Evolutionary conservation across 169 alveolate genomes (phyloP), one percentile per base, ranked within the genome.

Genomic region (Fabrea salina): DNA sequence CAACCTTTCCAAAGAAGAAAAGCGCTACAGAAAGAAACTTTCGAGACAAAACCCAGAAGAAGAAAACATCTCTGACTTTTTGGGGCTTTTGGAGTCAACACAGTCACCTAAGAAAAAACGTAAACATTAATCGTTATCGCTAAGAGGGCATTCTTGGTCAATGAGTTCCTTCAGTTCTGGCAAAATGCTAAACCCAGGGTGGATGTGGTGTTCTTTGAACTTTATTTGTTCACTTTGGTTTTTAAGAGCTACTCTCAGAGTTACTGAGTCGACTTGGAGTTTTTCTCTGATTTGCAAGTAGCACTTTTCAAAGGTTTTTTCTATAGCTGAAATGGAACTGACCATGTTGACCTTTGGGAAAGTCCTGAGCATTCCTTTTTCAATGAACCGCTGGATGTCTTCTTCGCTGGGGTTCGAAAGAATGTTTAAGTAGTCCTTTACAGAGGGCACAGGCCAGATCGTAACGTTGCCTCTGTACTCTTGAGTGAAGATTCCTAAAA

Each of bases 381-480:
- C n/a, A 32, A 80, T 67, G 33, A 64, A 68, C 11, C 80, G 71
- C 41, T 79, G 79, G 7, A 82, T 66, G 11, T 68, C 85, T 8
- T 79, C 85, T 30, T 50, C 54, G 43, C 71, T 76, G 0, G 92
- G 92, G 72, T 82, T 84, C 19, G 75, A 68, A 47, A 86, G 64
- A 0, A 89, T 76, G 51, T 84, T 84, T 25, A 58, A 35, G 70
- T 79, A 89, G 22, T 86, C 87, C 33, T 58, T 54, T 16, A 78
- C 37, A 39, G 61, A 76, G 3, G 88, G 86, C 1, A 56, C 50
- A 8, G 94, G 94, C 22, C 68, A 84, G 5, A 89, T 64, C 11
- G 92, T 83, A 11, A 89, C 91, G 37, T 77, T 82, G 5, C 92
- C 92, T 33, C 79, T 76, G 44, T 86, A 85, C 8, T 50, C 59